Evolutionary conservation across 2,329 filamentous ascomycete species (phyloP).

Genomic region (Phyllosticta paracitricarpa): DNA sequence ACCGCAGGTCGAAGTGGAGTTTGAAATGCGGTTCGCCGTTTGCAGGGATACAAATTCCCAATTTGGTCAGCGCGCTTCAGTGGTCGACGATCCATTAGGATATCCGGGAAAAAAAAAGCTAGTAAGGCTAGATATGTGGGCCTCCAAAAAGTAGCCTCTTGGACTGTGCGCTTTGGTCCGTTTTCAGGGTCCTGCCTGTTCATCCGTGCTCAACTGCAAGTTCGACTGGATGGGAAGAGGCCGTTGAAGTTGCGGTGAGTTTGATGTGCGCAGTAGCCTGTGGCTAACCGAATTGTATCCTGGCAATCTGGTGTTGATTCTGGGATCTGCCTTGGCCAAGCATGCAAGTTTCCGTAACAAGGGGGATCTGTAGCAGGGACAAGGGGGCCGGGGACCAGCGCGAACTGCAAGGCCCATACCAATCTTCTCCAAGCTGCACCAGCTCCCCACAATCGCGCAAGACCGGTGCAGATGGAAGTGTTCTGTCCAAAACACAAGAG

Average conservation of each 20-base stretch:
- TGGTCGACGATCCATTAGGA: neutral
- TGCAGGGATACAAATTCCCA: neutral
- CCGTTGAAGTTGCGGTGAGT: neutral
- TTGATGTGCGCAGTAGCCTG: neutral
- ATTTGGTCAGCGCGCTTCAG: neutral
- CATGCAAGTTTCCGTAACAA: neutral
- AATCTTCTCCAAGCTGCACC: neutral
- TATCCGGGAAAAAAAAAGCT: neutral
- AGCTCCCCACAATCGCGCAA: neutral
- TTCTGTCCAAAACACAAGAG: neutral
- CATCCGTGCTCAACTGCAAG: neutral
- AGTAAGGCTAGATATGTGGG: neutral
- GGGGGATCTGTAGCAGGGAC: neutral
- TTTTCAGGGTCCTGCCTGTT: neutral
- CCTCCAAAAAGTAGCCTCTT: neutral
- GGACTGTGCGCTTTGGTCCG: neutral
- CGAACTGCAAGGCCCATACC: neutral
- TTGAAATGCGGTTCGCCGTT: neutral
- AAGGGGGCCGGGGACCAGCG: neutral
- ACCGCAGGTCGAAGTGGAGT: neutral
- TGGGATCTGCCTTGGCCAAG: neutral
- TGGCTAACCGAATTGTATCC: neutral
- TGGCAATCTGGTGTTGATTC: neutral
- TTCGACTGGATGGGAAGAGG: neutral
- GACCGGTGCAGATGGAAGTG: neutral